Base-by-base conservation (phyloP, 331 rosid species). In the Pyracantha coccinea region DNA sequence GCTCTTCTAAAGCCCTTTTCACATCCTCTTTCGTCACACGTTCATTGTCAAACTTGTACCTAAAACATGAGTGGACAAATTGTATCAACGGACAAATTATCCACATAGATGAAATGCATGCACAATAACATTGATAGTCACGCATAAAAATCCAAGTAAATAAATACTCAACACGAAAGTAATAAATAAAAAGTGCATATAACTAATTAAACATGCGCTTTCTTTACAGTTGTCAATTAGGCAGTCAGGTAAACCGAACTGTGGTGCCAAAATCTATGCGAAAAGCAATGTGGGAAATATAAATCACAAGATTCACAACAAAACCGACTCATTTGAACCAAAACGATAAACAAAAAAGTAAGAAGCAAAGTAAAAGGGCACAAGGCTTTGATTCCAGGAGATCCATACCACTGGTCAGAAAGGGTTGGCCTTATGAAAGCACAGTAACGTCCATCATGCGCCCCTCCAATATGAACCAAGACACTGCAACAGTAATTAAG, bases 381-480 rank as follows among this genome's bases (percentile, higher is more conserved):
- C 9, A 21, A 2, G 72, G 15, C 4, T 41, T 41, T 1, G 15
- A 44, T 3, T 41, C 47, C 47, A 10, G 47, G 5, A 41, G 47
- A 3, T 41, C 47, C 47, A 41, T 44, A 92, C 97, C 97, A 92
- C 78, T 88, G 91, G 80, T 92, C 85, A 62, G 92, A 83, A 47
- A 92, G 85, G 68, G 89, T 87, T 73, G 97, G 97, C 83, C 92
- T 82, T 71, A 92, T 90, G 65, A 82, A 92, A 85, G 92, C 96
- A 80, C 88, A 88, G 80, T 92, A 92, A 83, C 90, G 97, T 67
- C 96, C 97, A 27, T 96, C 96, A 77, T 92, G 92, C 72, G 90
- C 96, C 59, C 97, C 97, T 45, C 96, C 96, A 55, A 91, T 86
- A 77, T 92, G 97, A 80, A 92, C 97, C 84, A 92, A 79, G 59